Evolutionary conservation across 2,329 filamentous ascomycete genomes (phyloP), one percentile per base, ranked within the genome.

Genomic region (Tolypocladium amazonense): DNA sequence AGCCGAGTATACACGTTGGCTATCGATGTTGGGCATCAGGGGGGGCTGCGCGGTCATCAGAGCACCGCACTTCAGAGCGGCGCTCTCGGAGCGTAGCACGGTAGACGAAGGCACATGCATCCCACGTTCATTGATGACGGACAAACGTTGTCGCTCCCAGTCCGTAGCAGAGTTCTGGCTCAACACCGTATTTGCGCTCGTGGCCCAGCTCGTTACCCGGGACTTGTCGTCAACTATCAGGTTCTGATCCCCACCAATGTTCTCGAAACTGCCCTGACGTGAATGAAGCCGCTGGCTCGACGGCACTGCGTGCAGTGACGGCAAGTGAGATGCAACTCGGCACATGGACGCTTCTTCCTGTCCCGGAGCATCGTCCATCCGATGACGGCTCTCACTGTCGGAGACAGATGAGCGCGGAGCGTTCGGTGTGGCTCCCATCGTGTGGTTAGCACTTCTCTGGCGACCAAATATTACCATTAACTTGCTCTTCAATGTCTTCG

Each of bases 201-300:
- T 83, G 5, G 81, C 82, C 88, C 88, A 90, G 69, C 88, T 91
- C 2, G 87, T 89, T 57, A 89, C 83, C 27, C 87, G 76, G n/a
- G 85, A 88, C 63, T 76, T 82, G 25, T 84, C 80, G 45, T 82
- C 80, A 18, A 71, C 75, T 1, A 66, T 67, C 57, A 72, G 72
- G 47, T 69, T 71, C 41, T 70, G 71, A 7, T 76, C 75, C 58
- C 73, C 78, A 27, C 64, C 65, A 2, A 80, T 63, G 61, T 79
- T 85, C 61, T 80, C 80, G 6, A 84, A 65, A 62, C 84, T 86
- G 1, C 81, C 83, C 64, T 79, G 75, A 41, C 79, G 78, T 9
- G 83, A 85, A 57, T 72, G 76, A 53, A 82, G 68, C 59, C 77
- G 74, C 55, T 81, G 76, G 41, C 71, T 73, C 0, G 76, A 77